phyloP scores from a whole-genome alignment of 2,329 filamentous ascomycete species.

The Ascochyta pisi region DNA sequence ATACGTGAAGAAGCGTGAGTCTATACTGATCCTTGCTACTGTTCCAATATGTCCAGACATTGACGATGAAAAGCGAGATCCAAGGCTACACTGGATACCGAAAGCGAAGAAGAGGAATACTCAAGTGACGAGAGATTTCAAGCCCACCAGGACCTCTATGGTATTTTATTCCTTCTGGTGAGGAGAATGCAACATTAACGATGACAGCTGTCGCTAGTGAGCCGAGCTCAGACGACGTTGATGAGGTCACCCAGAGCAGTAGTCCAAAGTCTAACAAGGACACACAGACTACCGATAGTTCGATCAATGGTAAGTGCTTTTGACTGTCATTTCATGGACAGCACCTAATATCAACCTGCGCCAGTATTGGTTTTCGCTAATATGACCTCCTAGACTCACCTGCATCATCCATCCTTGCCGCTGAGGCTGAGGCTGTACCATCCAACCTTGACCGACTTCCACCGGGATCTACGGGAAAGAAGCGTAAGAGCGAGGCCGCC shows the following conservation, averaged over 20 bases:
- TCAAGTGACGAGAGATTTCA: neutral
- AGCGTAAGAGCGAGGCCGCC: slow-evolving; percentile 27
- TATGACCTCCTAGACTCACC: neutral
- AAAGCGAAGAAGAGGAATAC: neutral
- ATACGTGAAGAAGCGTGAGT: slow-evolving; percentile 7
- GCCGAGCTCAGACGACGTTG: neutral
- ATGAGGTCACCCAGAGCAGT: neutral
- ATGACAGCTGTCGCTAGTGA: neutral
- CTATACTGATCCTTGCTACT: no score
- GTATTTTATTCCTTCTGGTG: neutral
- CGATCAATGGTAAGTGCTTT: neutral
- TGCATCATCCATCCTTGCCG: slow-evolving; percentile 22
- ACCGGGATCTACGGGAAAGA: slow-evolving; percentile 16
- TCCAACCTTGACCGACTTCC: slow-evolving; percentile 33
- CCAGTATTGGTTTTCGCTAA: neutral
- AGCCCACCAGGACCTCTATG: neutral
- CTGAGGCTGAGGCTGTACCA: slow-evolving; percentile 25
- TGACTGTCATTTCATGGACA: neutral
- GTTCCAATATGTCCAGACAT: neutral
- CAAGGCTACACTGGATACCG: neutral
- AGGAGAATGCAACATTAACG: neutral
- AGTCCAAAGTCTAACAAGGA: neutral
- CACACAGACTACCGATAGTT: neutral
- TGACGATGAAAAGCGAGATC: slow-evolving; percentile 3
- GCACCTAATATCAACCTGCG: neutral